phyloP scores from a whole-genome alignment of 345 rosid species.

The Eucalyptus viminalis region DNA sequence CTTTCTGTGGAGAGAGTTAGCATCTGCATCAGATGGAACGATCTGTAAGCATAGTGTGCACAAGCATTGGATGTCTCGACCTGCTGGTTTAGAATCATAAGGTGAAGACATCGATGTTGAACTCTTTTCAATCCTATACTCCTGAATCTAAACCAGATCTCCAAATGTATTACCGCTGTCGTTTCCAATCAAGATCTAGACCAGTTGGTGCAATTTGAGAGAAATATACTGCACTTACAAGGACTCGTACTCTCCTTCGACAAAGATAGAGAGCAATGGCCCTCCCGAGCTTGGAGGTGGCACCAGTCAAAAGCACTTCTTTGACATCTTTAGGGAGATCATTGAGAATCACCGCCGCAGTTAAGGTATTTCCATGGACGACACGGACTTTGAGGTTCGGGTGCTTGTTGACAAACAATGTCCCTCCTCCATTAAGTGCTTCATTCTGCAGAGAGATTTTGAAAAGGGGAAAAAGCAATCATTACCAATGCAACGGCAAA shows the following conservation, averaged over 20 bases:
- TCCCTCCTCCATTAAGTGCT: constrained; percentile 93
- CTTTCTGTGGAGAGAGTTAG: constrained; percentile 74
- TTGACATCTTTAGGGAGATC: constrained; percentile 60
- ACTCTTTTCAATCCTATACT: background rate
- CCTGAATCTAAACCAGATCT: background rate
- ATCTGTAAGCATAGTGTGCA: background rate
- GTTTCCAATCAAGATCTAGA: background rate
- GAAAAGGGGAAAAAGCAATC: background rate
- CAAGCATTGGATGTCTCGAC: background rate
- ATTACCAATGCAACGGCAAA: background rate
- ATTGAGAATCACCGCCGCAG: constrained; percentile 89
- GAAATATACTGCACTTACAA: constrained; percentile 29
- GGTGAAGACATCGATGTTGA: background rate
- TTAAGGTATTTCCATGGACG: constrained; percentile 96
- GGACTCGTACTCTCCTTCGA: constrained; percentile 63
- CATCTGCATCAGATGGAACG: constrained; percentile 37
- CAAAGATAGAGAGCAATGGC: constrained; percentile 96
- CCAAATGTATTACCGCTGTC: background rate
- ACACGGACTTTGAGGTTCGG: constrained; percentile 73
- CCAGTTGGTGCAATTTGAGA: background rate
- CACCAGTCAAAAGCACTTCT: constrained; percentile 91
- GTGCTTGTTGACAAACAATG: constrained; percentile 75
- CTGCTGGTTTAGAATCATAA: background rate
- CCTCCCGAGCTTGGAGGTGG: constrained; percentile 97
- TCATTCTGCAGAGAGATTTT: constrained; percentile 48